These are phyloP conservation scores for Penicillium chermesinum DNA, from an alignment of 495 filamentous ascomycete genomes.

Conservation along the genomic window DNA sequence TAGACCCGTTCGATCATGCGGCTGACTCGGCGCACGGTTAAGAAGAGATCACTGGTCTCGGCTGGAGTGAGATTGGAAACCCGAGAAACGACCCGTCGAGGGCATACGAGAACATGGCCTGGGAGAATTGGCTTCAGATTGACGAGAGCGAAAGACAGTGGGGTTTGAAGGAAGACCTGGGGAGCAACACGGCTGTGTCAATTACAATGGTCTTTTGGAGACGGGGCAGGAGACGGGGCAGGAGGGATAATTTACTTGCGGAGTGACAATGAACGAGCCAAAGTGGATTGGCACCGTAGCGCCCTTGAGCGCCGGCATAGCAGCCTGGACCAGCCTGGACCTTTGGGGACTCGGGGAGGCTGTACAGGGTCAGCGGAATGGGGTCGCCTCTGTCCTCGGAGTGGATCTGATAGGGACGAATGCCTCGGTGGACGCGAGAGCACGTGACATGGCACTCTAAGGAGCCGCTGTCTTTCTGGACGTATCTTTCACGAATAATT, in stretches of 20 bases:
- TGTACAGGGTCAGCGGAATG: neutral
- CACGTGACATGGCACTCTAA: neutral
- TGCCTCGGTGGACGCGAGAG: neutral
- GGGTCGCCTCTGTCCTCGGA: too few species aligned
- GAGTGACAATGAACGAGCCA: conserved; percentile 43
- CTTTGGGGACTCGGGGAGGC: neutral
- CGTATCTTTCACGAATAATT: too few species aligned
- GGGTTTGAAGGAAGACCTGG: conserved; percentile 81
- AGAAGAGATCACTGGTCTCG: conserved; percentile 82
- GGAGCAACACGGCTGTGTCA: too few species aligned
- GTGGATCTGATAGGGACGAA: neutral
- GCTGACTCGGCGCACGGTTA: conserved; percentile 74
- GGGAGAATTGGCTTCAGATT: conserved; percentile 94
- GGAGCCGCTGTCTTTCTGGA: too few species aligned
- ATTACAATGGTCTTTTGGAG: conserved; percentile 1
- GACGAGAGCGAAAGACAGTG: conserved; percentile 76
- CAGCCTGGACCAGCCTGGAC: neutral
- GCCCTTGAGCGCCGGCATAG: conserved; percentile 27
- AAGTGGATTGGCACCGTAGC: conserved; percentile 36
- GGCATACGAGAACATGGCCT: conserved; percentile 79
- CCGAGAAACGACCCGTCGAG: conserved; percentile 57
- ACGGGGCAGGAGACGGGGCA: neutral
- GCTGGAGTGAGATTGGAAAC: conserved; percentile 65
- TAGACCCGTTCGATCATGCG: conserved; percentile 72
- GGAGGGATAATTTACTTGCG: conserved; percentile 29